Conservation (phyloP, 148 eudicot genomes). For the Talinum fruticosum region DNA sequence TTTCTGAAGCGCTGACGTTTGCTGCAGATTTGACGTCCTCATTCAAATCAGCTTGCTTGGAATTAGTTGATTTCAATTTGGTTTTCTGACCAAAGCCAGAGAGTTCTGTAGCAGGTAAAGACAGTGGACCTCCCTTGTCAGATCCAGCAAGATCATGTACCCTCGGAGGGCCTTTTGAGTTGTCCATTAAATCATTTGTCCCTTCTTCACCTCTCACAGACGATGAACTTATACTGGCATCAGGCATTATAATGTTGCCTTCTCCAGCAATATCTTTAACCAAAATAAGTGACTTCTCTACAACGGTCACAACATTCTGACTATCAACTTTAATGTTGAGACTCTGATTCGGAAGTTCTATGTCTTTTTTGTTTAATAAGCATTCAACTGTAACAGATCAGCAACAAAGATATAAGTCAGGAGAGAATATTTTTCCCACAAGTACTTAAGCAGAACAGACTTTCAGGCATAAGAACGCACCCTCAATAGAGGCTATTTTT, state of each 20-base stretch:
- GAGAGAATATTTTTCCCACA: slow-evolving; percentile 8
- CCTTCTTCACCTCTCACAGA: slow-evolving; percentile 14
- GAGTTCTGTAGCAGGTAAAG: slow-evolving; percentile 3
- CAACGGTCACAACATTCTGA: slow-evolving; percentile 15
- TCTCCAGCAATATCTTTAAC: slow-evolving; percentile 16
- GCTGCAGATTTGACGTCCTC: background rate
- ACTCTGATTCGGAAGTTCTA: slow-evolving; percentile 24
- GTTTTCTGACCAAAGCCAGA: slow-evolving; percentile 11
- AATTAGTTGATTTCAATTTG: slow-evolving; percentile 18
- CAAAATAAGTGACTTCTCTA: slow-evolving; percentile 19
- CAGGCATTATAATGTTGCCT: slow-evolving; percentile 15
- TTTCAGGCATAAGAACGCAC: slow-evolving; percentile 38
- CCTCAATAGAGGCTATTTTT: slow-evolving; percentile 44
- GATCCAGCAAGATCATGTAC: slow-evolving; percentile 18
- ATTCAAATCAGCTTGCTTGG: background rate
- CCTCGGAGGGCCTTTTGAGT: background rate
- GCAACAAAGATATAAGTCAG: slow-evolving; percentile 30
- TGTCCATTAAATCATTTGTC: slow-evolving; percentile 14
- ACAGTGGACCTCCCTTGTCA: slow-evolving; percentile 15
- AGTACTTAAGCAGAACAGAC: slow-evolving; percentile 22
- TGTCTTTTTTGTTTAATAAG: slow-evolving; percentile 55
- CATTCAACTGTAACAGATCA: slow-evolving; percentile 54
- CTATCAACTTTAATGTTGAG: slow-evolving; percentile 27
- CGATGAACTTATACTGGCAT: slow-evolving; percentile 8
- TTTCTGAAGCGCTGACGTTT: background rate